These are phyloP conservation scores for Polytrichum commune DNA, from an alignment of 225 moss, liverwort and hornwort species.

Conservation along the genomic window DNA sequence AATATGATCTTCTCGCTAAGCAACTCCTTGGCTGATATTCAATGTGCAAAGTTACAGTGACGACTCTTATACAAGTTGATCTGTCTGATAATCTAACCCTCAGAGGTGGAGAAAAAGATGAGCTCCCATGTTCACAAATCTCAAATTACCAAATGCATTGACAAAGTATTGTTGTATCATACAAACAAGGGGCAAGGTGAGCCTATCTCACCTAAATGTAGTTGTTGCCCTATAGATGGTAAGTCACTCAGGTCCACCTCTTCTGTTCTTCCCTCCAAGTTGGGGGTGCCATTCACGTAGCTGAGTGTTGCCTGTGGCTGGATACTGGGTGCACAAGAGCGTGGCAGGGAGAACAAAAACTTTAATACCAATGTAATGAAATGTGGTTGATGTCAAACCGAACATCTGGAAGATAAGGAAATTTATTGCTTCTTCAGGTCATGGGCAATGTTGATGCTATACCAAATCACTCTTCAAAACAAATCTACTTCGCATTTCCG, in stretches of 20 bases:
- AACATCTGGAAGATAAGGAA: not conserved
- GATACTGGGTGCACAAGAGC: not conserved
- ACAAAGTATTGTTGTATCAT: not conserved
- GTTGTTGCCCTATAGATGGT: not conserved
- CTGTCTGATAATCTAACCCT: too few relatives aligned
- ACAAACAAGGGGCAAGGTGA: not conserved
- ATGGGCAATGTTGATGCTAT: not conserved
- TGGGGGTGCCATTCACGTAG: conserved; percentile 1
- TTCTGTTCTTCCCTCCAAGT: not conserved
- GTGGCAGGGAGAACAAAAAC: not conserved
- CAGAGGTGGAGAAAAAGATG: too few relatives aligned
- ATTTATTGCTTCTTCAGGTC: not conserved
- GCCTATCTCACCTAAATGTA: not conserved
- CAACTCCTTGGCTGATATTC: too few relatives aligned
- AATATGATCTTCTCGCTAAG: too few relatives aligned
- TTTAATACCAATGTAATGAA: not conserved
- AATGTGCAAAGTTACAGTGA: too few relatives aligned
- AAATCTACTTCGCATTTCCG: too few relatives aligned
- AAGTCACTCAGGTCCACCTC: not conserved
- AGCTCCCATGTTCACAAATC: too few relatives aligned
- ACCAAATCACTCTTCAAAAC: not conserved
- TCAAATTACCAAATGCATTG: not conserved
- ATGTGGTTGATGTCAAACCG: not conserved
- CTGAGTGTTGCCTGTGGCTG: not conserved
- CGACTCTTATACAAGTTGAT: too few relatives aligned